Conservation (phyloP, 768 basidiomycete species). For the Russula vinacea region DNA sequence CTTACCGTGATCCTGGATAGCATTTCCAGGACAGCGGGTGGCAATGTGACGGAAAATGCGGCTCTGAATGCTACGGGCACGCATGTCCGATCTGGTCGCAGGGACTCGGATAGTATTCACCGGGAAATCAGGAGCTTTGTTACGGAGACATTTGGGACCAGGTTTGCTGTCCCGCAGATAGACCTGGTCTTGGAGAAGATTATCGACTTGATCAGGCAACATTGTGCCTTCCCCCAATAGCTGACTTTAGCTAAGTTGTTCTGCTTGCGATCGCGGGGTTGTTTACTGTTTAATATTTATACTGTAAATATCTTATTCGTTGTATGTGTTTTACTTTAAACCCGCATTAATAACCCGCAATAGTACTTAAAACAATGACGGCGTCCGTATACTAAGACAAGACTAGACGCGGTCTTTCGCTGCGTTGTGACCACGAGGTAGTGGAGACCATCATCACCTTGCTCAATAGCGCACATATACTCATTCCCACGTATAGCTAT, state of each 20-base stretch:
- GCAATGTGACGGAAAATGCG: neutral
- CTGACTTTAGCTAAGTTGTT: no score
- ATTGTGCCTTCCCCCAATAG: neutral
- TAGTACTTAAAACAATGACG: no score
- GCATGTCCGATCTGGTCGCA: neutral
- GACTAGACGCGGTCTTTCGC: no score
- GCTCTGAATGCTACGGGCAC: neutral
- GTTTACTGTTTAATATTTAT: no score
- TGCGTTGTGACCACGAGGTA: no score
- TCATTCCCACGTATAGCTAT: no score
- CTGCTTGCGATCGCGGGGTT: neutral
- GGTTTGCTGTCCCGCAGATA: neutral
- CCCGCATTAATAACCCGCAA: no score
- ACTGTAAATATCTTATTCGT: no score
- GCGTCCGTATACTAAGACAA: no score
- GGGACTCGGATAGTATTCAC: conserved; percentile 1
- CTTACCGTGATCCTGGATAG: conserved; percentile 8
- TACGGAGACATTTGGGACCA: neutral
- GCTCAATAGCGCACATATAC: no score
- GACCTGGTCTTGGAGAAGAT: conserved; percentile 11
- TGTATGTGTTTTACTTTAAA: no score
- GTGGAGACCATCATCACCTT: no score
- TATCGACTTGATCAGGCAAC: conserved; percentile 11
- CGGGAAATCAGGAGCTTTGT: conserved; percentile 5
- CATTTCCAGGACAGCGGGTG: neutral